Base-by-base conservation (phyloP, 495 filamentous ascomycete species). In the Podospora pseudopauciseta region DNA sequence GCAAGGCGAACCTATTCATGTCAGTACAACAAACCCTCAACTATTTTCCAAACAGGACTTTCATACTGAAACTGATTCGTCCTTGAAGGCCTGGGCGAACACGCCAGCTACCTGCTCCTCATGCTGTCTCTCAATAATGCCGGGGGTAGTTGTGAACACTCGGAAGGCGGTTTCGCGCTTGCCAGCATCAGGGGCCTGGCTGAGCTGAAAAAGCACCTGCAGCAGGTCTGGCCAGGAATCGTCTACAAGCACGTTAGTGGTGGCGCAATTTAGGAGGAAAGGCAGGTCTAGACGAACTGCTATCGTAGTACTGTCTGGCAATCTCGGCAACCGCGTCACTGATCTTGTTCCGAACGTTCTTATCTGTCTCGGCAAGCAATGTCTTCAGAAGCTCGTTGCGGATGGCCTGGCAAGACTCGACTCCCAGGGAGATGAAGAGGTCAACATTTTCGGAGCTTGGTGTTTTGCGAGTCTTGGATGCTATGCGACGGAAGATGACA, bases 291-390 rank as follows among this genome's bases (percentile, higher is more conserved):
- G 18, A 82, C 91, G 78, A 84, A 96, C 92, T 89, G 70, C 89
- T 91, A 73, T 97, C 96, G 63, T 91, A 90, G 78, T 97, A 96
- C 77, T 98, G 92, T 73, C 96, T 88, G 39, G 94, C 96, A 58
- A 98, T 82, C 76, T 99, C 96, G 6, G 96, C 96, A 68, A 98
- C 90, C 2, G 95, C 93, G 79, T 99, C 96, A 65, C 93, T 94
- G 75, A 97, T 91, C 80, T 98, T 99, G 78, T 96, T 96, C 75
- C 96, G 85, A 49, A 96, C 91, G 18, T 87, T 79, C 58, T 86
- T 82, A 23, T 89, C 83, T 6, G 83, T 79, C 80, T 98, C 96
- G 58, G 78, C 81, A 56, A 87, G 86, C 62, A 97, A 80, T 67
- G 88, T 89, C 68, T 90, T 85, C 26, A 99, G 82, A 54, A 98